phyloP scores from a whole-genome alignment of 306 rosid genomes.

The Castanospermum australe region DNA sequence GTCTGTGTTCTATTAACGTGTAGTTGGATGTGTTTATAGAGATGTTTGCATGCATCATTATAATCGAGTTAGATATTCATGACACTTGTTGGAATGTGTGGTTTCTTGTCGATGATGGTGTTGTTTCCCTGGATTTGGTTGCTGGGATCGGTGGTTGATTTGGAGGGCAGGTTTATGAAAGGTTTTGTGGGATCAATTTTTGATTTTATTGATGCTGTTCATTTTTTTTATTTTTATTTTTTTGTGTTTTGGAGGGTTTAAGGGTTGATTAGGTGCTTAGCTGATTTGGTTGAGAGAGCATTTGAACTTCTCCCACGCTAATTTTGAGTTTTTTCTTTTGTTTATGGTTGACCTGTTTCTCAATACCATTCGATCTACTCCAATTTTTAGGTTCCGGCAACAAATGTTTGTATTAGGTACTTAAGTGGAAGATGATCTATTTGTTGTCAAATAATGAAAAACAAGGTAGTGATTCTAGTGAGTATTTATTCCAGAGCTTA shows the following conservation, averaged over 20 bases:
- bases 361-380: background rate
- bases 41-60: background rate
- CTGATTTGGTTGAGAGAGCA: background rate
- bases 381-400: background rate
- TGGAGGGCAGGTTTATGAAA: background rate
- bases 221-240: background rate
- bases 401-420: conserved; percentile 7
- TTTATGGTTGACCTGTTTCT: conserved; percentile 1
- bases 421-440: background rate
- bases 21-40: background rate
- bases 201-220: background rate
- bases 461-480: background rate
- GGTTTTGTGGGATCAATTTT: conserved; percentile 3
- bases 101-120: background rate
- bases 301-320: conserved; percentile 16
- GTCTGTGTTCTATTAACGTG: background rate
- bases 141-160: background rate
- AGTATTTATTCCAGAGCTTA: background rate
- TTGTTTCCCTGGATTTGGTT: background rate
- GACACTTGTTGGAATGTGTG: background rate
- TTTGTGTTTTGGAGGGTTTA: background rate
- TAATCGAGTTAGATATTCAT: conserved; percentile 5
- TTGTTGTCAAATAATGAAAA: background rate
- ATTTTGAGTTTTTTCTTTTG: conserved; percentile 1
- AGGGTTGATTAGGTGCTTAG: background rate